Base-by-base conservation (phyloP, 2,329 filamentous ascomycete genomes). In the Sporothrix variecibatus region DNA sequence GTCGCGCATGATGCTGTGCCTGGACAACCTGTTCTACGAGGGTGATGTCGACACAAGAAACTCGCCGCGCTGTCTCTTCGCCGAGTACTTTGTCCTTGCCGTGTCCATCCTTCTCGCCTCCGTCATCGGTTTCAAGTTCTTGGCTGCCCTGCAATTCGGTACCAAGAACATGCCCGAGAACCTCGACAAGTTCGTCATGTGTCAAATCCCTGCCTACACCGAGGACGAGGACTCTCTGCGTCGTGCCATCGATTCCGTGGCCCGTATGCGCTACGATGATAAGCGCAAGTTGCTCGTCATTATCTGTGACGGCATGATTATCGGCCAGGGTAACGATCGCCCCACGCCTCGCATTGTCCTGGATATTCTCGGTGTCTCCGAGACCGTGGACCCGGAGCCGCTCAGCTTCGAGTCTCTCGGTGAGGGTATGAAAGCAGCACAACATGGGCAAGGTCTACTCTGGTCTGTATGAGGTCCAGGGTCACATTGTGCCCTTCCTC, bases 371-470 rank as follows among this genome's bases (percentile, higher is more conserved):
- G 96, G 96, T 77, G 96, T 99, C 40, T 93, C 94, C 1, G 95
- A 98, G 78, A 93, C 92, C 1, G 93, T 98, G 20, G 95, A 99
- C 80, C 96, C 97, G 0, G 95, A 98, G 81, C 94, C 96, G 2
- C 87, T 99, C 74, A 98, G 94, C 86, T 99, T 99, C 79, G 95
- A 99, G 82, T 95, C 94, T 80, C 89, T 99, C 49, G 96, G 96
- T 75, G 95, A 98, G 83, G 96, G 96, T 81, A 90, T 93, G 84
- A 97, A 97, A 97, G 85, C 96, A 98, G 83, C 96, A 98, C 86
- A 99, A 99, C 83, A 98, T 98, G 95, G 96, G 93, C 83, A 99
- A 99, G 84, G 91, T 98, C 77, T 99, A 99, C 84, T 98, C 96
- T 26, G 96, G 96, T 80, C 87, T 99, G 5, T 99, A 99, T 82